phyloP scores from a whole-genome alignment of 345 rosid genomes.

The Aquilaria malaccensis region DNA sequence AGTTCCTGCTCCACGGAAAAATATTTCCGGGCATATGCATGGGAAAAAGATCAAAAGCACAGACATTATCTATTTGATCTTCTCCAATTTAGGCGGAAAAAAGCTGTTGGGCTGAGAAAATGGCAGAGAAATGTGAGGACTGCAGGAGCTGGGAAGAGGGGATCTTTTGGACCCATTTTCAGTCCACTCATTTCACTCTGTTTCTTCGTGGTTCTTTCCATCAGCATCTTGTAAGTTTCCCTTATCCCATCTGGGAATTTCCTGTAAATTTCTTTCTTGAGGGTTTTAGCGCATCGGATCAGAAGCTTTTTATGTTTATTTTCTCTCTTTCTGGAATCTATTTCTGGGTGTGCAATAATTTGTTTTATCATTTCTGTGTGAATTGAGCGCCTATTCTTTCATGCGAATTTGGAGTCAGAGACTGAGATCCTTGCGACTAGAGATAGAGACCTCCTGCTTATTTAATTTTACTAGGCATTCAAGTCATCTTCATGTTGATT shows the following conservation, averaged over 20 bases:
- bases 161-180: conserved; percentile 68
- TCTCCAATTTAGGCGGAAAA: not conserved
- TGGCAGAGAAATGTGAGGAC: conserved; percentile 37
- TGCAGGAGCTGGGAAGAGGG: conserved; percentile 67
- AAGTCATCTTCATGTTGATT: too few relatives aligned
- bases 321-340: not conserved
- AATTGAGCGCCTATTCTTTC: too few relatives aligned
- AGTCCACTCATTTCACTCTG: conserved; percentile 48
- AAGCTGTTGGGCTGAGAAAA: conserved; percentile 13
- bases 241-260: too few relatives aligned
- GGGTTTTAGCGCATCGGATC: not conserved
- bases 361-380: not conserved
- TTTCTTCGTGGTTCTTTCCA: conserved; percentile 47
- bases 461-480: too few relatives aligned
- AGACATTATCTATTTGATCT: too few relatives aligned
- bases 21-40: too few relatives aligned
- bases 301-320: not conserved
- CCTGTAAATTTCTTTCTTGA: not conserved
- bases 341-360: too few relatives aligned
- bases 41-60: too few relatives aligned
- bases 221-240: conserved; percentile 40
- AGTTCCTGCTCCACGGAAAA: too few relatives aligned
- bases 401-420: too few relatives aligned
- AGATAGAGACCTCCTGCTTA: too few relatives aligned
- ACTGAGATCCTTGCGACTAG: too few relatives aligned